Evolutionary conservation across 257 asterid genomes (phyloP).

Genomic region (Agastache rugosa): DNA sequence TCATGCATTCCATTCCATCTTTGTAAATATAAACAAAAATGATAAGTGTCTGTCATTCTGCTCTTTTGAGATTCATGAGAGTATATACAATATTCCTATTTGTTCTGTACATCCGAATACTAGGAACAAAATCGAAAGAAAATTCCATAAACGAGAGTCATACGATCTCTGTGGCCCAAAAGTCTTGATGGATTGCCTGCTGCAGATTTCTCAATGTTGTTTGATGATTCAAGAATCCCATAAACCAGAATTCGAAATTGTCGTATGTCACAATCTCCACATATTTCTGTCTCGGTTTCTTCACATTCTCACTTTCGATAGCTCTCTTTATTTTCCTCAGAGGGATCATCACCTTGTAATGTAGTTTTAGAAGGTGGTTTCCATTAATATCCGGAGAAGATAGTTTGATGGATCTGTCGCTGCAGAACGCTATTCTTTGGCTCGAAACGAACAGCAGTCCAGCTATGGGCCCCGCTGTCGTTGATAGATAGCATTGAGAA

Average conservation of each 20-base stretch:
- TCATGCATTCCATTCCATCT: too few relatives aligned
- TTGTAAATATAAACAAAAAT: too few relatives aligned
- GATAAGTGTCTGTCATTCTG: too few relatives aligned
- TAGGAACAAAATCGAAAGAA: too few relatives aligned
- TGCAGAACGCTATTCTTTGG: slow-evolving; percentile 45
- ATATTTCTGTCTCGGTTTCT: slow-evolving; percentile 45
- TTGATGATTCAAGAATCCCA: slow-evolving; percentile 52
- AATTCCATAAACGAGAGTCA: too few relatives aligned
- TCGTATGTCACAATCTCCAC: slow-evolving; percentile 48
- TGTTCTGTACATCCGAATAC: too few relatives aligned
- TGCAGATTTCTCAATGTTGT: slow-evolving; percentile 37
- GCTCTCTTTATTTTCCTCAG: slow-evolving; percentile 42
- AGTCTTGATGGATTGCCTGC: slow-evolving; percentile 36
- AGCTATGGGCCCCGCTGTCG: slow-evolving; percentile 48
- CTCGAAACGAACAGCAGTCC: slow-evolving; percentile 43
- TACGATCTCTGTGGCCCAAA: too few relatives aligned
- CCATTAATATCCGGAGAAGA: slow-evolving; percentile 36
- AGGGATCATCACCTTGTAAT: slow-evolving; percentile 49
- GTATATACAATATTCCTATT: too few relatives aligned
- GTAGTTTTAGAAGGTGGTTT: slow-evolving; percentile 20
- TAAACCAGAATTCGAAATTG: slow-evolving; percentile 53
- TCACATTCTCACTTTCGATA: slow-evolving; percentile 38
- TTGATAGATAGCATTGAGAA: slow-evolving; percentile 44
- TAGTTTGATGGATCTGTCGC: slow-evolving; percentile 42
- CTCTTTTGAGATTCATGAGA: too few relatives aligned